A percentile compares a stretch with the other conserved stretches of the same genome.
Evolutionary conservation across 2,329 filamentous ascomycete species (phyloP).

Genomic region (Fusarium fracticaudum): DNA sequence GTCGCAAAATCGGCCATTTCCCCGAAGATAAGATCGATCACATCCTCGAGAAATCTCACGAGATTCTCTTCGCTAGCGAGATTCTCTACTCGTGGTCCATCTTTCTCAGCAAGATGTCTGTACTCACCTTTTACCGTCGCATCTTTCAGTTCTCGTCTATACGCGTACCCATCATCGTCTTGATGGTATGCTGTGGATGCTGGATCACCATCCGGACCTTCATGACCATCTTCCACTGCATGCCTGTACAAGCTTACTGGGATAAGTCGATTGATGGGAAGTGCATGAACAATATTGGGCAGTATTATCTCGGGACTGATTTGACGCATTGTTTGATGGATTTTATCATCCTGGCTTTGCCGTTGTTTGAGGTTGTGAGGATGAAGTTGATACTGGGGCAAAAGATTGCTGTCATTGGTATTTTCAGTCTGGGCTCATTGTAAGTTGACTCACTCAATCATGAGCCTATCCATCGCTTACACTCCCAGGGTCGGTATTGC

Average conservation of each 20-base stretch:
- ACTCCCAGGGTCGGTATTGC: constrained; percentile 19
- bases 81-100: constrained; percentile 42
- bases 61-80: constrained; percentile 26
- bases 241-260: constrained; percentile 30
- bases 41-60: constrained; percentile 21
- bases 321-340: constrained; percentile 30
- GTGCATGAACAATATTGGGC: constrained; percentile 7
- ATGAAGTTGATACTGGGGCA: constrained; percentile 21
- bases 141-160: constrained; percentile 42
- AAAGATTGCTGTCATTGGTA: constrained; percentile 25
- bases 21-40: constrained; percentile 8
- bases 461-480: not conserved
- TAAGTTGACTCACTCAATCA: not conserved
- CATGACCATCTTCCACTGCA: constrained; percentile 29
- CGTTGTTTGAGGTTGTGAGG: constrained; percentile 14
- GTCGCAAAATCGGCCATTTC: constrained; percentile 18
- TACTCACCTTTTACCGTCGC: constrained; percentile 45
- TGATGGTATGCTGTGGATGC: constrained; percentile 34
- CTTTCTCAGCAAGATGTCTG: constrained; percentile 42
- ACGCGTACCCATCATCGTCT: constrained; percentile 39
- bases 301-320: constrained; percentile 24
- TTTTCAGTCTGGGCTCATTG: constrained; percentile 27
- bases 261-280: constrained; percentile 20
- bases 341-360: constrained; percentile 22
- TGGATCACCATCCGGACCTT: constrained; percentile 44